Evolutionary conservation across 2,329 filamentous ascomycete species (phyloP).

Genomic region (Colletotrichum aenigma): DNA sequence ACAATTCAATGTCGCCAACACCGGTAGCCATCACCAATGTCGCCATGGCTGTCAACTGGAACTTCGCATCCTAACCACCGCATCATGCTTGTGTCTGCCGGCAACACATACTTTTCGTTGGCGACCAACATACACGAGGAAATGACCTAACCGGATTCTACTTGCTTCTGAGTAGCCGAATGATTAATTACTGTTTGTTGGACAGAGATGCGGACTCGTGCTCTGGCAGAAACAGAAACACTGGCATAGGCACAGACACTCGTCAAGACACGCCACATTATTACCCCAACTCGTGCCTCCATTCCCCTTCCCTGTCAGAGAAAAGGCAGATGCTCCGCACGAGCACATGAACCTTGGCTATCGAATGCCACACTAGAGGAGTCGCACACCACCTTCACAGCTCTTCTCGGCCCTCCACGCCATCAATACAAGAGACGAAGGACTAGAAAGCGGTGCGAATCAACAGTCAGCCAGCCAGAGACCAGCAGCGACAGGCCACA

Average conservation of each 20-base stretch:
- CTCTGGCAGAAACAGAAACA: neutral
- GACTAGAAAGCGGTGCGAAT: neutral
- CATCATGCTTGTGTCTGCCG: neutral
- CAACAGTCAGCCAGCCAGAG: neutral
- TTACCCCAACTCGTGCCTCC: conserved; percentile 3
- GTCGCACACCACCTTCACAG: neutral
- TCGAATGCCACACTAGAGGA: neutral
- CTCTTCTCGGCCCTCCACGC: neutral
- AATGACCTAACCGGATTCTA: neutral
- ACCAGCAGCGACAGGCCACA: neutral
- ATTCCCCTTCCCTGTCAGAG: neutral
- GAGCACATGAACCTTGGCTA: neutral
- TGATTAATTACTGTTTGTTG: neutral
- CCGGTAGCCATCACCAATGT: neutral
- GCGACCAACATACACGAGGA: neutral
- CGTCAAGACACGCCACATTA: conserved; percentile 6
- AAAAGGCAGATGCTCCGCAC: neutral
- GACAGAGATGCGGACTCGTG: neutral
- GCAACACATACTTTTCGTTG: neutral
- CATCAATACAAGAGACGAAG: neutral
- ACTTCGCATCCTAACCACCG: neutral
- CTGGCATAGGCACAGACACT: neutral
- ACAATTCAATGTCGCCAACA: neutral
- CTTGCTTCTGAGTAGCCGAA: neutral
- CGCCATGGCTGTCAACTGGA: neutral